Evolutionary conservation across 148 eudicot genomes (phyloP).

Genomic region (Amaranthus cruentus): DNA sequence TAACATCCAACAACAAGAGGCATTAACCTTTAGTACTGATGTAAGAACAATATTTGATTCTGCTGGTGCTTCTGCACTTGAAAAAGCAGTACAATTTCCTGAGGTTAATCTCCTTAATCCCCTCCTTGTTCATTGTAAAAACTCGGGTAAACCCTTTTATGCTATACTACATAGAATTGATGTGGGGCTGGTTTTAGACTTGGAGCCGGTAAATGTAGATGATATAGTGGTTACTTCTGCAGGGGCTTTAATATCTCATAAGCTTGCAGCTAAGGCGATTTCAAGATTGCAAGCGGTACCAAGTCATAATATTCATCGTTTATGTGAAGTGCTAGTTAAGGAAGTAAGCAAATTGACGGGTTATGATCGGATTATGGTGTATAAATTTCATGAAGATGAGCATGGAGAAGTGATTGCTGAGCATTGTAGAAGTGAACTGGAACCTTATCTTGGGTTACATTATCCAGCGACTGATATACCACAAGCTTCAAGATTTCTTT

Average conservation of each 20-base stretch:
- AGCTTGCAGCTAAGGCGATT: conserved; percentile 77
- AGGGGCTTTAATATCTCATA: conserved; percentile 72
- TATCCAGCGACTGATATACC: conserved; percentile 92
- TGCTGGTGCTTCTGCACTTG: conserved; percentile 56
- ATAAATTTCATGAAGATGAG: conserved; percentile 89
- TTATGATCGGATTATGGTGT: conserved; percentile 83
- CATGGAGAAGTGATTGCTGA: conserved; percentile 87
- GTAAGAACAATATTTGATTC: conserved; percentile 55
- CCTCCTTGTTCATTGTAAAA: conserved; percentile 55
- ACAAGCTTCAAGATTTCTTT: conserved; percentile 83
- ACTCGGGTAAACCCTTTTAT: conserved; percentile 63
- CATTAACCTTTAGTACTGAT: conserved; percentile 63
- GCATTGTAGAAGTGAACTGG: conserved; percentile 43
- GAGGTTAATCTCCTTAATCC: conserved; percentile 78
- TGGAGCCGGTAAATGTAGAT: conserved; percentile 62
- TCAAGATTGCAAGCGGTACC: conserved; percentile 65
- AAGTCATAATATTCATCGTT: conserved; percentile 48
- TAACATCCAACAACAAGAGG: conserved; percentile 58
- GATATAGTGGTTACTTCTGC: conserved; percentile 64
- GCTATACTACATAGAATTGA: conserved; percentile 76
- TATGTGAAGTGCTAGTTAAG: conserved; percentile 65
- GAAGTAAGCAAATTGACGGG: conserved; percentile 74
- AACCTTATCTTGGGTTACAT: conserved; percentile 84
- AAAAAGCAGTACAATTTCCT: conserved; percentile 52
- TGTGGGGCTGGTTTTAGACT: conserved; percentile 74